These are phyloP conservation scores for Suillus cothurnatus DNA, from an alignment of 768 basidiomycete species.

Conservation along the genomic window DNA sequence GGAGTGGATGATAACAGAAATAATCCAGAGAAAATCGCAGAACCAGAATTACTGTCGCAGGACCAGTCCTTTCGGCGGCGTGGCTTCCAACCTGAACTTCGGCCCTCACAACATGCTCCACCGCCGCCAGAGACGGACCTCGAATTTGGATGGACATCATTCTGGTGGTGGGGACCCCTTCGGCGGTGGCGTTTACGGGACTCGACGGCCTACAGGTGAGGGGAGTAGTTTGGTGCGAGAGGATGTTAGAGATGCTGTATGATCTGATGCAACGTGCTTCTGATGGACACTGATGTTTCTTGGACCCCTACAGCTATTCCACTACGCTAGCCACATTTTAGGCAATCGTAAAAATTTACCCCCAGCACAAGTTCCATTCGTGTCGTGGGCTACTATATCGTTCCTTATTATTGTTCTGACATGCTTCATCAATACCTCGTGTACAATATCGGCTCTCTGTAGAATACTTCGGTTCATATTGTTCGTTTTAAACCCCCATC, in stretches of 20 bases:
- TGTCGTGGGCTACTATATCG: neutral
- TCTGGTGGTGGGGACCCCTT: constrained; percentile 86
- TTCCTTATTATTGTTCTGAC: neutral
- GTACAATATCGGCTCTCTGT: neutral
- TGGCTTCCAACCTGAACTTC: constrained; percentile 6
- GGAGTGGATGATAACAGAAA: constrained; percentile 26
- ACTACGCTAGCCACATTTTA: constrained; percentile 10
- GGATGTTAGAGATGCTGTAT: neutral
- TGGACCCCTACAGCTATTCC: constrained; percentile 1
- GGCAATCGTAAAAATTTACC: neutral
- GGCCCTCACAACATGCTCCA: constrained; percentile 11
- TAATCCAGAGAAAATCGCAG: neutral
- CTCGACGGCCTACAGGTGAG: constrained; percentile 62
- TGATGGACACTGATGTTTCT: neutral
- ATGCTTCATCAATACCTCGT: constrained; percentile 1
- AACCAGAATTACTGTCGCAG: constrained; percentile 19
- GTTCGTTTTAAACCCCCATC: neutral
- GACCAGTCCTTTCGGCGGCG: constrained; percentile 17
- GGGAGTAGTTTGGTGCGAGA: neutral
- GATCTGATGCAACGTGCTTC: neutral
- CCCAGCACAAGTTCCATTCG: neutral
- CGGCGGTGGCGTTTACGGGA: constrained; percentile 76
- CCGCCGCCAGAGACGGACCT: constrained; percentile 10
- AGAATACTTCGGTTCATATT: neutral
- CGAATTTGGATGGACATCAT: constrained; percentile 36